These are phyloP conservation scores for Simplicillium aogashimaense DNA, from an alignment of 2,329 filamentous ascomycete species.

Conservation along the genomic window DNA sequence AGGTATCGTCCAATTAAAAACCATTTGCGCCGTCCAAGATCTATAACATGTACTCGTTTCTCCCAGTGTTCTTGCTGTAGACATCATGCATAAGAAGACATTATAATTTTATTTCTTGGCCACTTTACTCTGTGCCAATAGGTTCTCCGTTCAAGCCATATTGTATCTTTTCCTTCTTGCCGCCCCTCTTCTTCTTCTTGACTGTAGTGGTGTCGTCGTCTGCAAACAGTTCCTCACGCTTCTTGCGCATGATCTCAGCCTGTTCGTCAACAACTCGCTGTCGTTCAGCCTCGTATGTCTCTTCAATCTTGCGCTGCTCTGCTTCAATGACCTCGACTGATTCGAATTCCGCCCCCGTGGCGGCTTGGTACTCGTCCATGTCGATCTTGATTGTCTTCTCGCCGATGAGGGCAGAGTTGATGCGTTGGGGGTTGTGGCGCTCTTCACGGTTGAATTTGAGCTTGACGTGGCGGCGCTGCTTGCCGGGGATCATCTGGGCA, in stretches of 20 bases:
- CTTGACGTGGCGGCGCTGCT: slow-evolving; percentile 66
- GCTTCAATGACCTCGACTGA: slow-evolving; percentile 45
- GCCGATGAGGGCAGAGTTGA: slow-evolving; percentile 55
- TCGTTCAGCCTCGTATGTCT: slow-evolving; percentile 33
- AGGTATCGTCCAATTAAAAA: too few relatives aligned
- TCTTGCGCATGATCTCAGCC: slow-evolving; percentile 35
- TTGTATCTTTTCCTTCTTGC: slow-evolving; percentile 19
- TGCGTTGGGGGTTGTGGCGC: slow-evolving; percentile 48
- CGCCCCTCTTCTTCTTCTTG: slow-evolving; percentile 22
- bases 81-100: too few relatives aligned
- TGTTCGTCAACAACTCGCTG: slow-evolving; percentile 33
- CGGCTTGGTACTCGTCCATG: slow-evolving; percentile 49
- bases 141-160: slow-evolving; percentile 28
- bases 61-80: too few relatives aligned
- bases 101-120: too few relatives aligned
- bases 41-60: too few relatives aligned
- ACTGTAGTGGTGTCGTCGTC: slow-evolving; percentile 21
- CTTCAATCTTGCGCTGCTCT: slow-evolving; percentile 38
- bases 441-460: slow-evolving; percentile 78
- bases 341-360: slow-evolving; percentile 42
- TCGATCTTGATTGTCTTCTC: slow-evolving; percentile 48
- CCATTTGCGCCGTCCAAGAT: too few relatives aligned
- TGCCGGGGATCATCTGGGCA: slow-evolving; percentile 61
- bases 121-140: slow-evolving; percentile 8
- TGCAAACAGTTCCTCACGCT: slow-evolving; percentile 38